Evolutionary conservation across 1,284 basidiomycete species (phyloP), one percentile per base, ranked within the genome.

Genomic region (Pseudozyma tsukubaensis): DNA sequence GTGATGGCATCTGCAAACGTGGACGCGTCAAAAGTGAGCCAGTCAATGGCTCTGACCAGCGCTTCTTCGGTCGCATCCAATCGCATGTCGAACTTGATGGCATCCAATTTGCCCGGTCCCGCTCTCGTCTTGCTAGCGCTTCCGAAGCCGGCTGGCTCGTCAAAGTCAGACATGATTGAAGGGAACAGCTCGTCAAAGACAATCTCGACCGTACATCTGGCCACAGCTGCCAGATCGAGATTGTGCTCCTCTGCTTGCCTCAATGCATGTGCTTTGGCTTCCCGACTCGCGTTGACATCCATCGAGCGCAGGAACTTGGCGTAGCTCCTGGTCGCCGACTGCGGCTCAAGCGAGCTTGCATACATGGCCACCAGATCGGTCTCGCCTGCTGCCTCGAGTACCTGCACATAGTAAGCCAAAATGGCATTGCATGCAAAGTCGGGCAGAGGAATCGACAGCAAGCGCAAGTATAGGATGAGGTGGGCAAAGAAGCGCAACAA

Each of bases 361-460:
- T 99, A 99, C 87, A 97, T 90, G 0, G 95, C 94, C 13, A 99
- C 94, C 13, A 98, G 88, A 48, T 91, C 89, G 36, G 92, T 89
- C 81, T 95, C 91, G 89, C 93, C 59, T 73, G 88, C 65, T 19
- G 90, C 59, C 53, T 83, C 93, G 10, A 99, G 88, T 2, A 96
- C 91, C 70, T 90, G 89, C 3, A 98, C 89, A 82, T 99, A 99
- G 0, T 92, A 90, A 79, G 95, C 92, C 36, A 99, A 86, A 57
- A 99, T 94, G 24, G 89, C 86, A 79, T 96, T 94, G 44, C 78
- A 76, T 0, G 90, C 91, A 0, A 92, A 89, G 12, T 90, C 72
- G 6, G 76, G 70, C 42, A 80, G 58, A 7, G 73, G 65, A 35
- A 73, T 57, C 62, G 92, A 90, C 45, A 97, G 91, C 84, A 94